These are phyloP conservation scores for Trichoderma atrobrunneum DNA, from an alignment of 2,329 filamentous ascomycete species.

Conservation along the genomic window DNA sequence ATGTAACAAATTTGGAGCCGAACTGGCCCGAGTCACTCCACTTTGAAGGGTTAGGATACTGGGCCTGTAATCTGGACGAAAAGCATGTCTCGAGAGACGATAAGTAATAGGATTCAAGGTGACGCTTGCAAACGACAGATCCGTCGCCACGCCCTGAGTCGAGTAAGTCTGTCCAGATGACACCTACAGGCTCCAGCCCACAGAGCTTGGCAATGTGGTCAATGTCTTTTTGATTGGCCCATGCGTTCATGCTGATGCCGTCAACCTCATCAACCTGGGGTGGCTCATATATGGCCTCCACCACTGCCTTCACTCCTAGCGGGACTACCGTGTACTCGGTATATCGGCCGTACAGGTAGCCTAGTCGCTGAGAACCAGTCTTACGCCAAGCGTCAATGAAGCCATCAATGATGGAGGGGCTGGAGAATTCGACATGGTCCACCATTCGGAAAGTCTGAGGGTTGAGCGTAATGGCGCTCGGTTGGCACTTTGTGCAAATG, in stretches of 20 bases:
- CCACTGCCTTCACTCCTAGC: constrained; percentile 88
- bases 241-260: constrained; percentile 79
- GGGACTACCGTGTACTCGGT: constrained; percentile 90
- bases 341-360: constrained; percentile 88
- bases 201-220: constrained; percentile 78
- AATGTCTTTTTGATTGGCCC: constrained; percentile 80
- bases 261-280: constrained; percentile 88
- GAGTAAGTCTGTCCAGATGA: constrained; percentile 91
- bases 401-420: constrained; percentile 78
- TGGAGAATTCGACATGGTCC: constrained; percentile 95
- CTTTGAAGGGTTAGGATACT: constrained; percentile 85
- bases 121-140: constrained; percentile 88
- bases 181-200: constrained; percentile 82
- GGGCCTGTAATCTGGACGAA: constrained; percentile 80
- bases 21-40: constrained; percentile 96
- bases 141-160: constrained; percentile 80
- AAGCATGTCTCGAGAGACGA: constrained; percentile 91
- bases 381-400: constrained; percentile 90
- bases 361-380: constrained; percentile 78
- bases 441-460: constrained; percentile 95
- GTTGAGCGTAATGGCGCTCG: constrained; percentile 92
- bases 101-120: constrained; percentile 91
- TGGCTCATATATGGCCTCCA: constrained; percentile 95
- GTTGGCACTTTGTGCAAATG: constrained; percentile 97
- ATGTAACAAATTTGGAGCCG: constrained; percentile 96